Conservation (phyloP, 768 basidiomycete species). For the Pleurotus salmoneostramineus region DNA sequence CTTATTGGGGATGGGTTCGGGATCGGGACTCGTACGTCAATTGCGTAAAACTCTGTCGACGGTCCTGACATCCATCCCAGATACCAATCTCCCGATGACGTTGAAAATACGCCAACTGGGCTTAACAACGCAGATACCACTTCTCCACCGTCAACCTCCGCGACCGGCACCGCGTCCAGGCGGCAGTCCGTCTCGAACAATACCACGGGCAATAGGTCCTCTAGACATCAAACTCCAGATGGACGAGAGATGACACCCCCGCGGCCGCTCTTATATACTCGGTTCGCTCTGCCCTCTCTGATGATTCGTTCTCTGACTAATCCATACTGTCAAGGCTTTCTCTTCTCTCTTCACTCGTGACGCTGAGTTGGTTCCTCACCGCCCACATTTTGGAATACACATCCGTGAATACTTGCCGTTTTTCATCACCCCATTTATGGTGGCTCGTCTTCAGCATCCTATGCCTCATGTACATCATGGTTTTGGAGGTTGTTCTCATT, state of each 20-base stretch:
- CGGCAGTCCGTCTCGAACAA: not conserved
- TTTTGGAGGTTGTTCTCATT: slow-evolving; percentile 65
- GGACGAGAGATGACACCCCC: slow-evolving; percentile 8
- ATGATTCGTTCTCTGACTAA: slow-evolving; percentile 15
- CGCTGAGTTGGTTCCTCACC: slow-evolving; percentile 79
- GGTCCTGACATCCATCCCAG: slow-evolving; percentile 6
- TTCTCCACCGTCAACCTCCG: not conserved
- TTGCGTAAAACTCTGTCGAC: slow-evolving; percentile 13
- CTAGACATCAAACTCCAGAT: not conserved
- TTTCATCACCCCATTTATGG: slow-evolving; percentile 78
- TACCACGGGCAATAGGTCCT: not conserved
- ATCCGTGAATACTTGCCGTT: slow-evolving; percentile 68
- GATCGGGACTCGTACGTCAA: slow-evolving; percentile 20
- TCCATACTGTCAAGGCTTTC: slow-evolving; percentile 40
- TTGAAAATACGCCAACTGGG: slow-evolving; percentile 3
- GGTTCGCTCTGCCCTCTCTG: slow-evolving; percentile 26
- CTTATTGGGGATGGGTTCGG: slow-evolving; percentile 46
- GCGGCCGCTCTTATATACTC: slow-evolving; percentile 29
- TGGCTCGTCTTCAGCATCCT: slow-evolving; percentile 82
- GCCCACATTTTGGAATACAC: slow-evolving; percentile 80
- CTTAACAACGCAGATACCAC: slow-evolving; percentile 1
- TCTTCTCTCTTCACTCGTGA: slow-evolving; percentile 62
- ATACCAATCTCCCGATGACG: not conserved
- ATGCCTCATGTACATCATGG: slow-evolving; percentile 75
- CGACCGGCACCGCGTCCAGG: slow-evolving; percentile 7